Evolutionary conservation across 805 yeast genomes (phyloP).

Genomic region (Cyberlindnera xishuangbannaensis): DNA sequence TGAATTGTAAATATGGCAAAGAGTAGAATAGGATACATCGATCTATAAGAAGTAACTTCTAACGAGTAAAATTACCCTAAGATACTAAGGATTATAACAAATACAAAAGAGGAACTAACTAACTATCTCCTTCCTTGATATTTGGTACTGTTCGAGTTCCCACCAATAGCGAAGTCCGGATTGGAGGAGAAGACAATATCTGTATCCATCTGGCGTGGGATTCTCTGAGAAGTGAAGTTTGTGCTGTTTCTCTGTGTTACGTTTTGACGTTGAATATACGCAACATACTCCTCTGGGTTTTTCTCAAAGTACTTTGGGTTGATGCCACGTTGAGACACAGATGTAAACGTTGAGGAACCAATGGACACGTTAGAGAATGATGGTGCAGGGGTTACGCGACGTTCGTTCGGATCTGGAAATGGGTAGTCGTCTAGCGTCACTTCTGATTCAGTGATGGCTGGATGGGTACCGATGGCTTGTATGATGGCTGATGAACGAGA

Average conservation of each 20-base stretch:
- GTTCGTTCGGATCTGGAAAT: conserved; percentile 21
- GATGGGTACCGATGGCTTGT: conserved; percentile 4
- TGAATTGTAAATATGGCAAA: no score
- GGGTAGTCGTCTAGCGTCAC: conserved; percentile 12
- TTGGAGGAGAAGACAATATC: conserved; percentile 20
- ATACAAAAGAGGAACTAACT: no score
- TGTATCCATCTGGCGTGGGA: conserved; percentile 1
- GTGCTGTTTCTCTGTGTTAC: neutral
- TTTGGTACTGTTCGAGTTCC: no score
- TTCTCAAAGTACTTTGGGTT: conserved; percentile 47
- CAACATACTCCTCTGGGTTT: conserved; percentile 21
- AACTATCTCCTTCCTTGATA: no score
- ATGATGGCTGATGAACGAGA: neutral
- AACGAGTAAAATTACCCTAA: no score
- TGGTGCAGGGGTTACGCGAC: conserved; percentile 25
- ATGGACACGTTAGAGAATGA: conserved; percentile 28
- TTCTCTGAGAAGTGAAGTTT: neutral
- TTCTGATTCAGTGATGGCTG: conserved; percentile 5
- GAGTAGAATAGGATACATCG: no score
- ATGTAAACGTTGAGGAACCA: conserved; percentile 57
- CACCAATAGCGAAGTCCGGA: conserved; percentile 19
- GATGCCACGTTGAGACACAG: conserved; percentile 70
- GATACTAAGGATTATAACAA: no score
- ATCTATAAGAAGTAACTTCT: no score
- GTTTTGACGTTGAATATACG: conserved; percentile 8